phyloP scores from a whole-genome alignment of 176 grass and related monocot genomes.

The Typha latifolia region DNA sequence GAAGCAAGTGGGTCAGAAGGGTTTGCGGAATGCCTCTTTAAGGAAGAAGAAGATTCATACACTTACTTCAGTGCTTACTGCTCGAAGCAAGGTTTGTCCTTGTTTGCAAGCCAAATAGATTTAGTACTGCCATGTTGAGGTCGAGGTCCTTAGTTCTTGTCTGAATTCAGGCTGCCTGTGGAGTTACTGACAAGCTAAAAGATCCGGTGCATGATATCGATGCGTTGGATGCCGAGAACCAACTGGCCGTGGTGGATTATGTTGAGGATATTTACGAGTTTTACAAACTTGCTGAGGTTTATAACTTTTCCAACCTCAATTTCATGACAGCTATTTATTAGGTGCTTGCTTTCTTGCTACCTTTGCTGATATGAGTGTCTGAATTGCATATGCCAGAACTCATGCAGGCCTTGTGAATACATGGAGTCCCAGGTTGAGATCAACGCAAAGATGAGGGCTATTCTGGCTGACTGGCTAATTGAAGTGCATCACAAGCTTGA shows the following conservation, averaged over 20 bases:
- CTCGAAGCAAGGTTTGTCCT: conserved; percentile 15
- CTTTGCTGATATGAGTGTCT: too few relatives aligned
- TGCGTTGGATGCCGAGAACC: conserved; percentile 29
- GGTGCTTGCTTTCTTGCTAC: too few relatives aligned
- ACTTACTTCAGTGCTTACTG: conserved; percentile 9
- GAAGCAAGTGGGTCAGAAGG: neutral
- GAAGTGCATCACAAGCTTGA: too few relatives aligned
- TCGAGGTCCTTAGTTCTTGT: neutral
- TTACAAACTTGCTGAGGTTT: conserved; percentile 44
- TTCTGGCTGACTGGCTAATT: too few relatives aligned
- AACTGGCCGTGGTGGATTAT: conserved; percentile 54
- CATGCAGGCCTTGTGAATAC: conserved; percentile 33
- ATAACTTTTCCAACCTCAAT: neutral
- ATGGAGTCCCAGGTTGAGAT: too few relatives aligned
- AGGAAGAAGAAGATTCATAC: neutral
- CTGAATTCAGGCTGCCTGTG: conserved; percentile 5
- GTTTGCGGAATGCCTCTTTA: neutral
- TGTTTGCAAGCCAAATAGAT: neutral
- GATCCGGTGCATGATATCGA: conserved; percentile 40
- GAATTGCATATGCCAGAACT: conserved; percentile 19
- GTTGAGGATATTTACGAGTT: conserved; percentile 54
- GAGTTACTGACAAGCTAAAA: conserved; percentile 17
- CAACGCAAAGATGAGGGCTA: too few relatives aligned
- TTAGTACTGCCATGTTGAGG: neutral
- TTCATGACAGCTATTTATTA: too few relatives aligned